Conservation (phyloP, 192 early-diverging fungal genomes). For the Dimargaris verticillata region DNA sequence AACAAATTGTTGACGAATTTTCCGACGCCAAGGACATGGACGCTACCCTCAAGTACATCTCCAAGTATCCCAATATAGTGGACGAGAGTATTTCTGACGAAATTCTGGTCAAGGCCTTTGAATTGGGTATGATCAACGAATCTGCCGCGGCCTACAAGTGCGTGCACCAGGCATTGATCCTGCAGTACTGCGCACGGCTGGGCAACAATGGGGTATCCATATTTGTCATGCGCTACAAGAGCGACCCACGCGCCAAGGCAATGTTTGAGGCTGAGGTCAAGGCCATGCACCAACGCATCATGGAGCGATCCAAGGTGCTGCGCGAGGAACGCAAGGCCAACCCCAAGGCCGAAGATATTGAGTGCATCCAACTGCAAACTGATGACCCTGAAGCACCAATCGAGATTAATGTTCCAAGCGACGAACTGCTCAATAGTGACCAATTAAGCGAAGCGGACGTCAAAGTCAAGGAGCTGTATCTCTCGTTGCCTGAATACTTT, state of each 20-base stretch:
- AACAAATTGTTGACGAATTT: constrained; percentile 31
- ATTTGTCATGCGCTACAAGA: constrained; percentile 58
- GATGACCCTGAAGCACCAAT: constrained; percentile 52
- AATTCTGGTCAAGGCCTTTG: constrained; percentile 74
- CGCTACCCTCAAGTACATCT: constrained; percentile 45
- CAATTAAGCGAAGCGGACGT: constrained; percentile 20
- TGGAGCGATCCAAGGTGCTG: constrained; percentile 50
- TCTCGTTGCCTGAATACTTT: constrained; percentile 47
- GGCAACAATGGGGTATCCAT: constrained; percentile 66
- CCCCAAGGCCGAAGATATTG: constrained; percentile 27
- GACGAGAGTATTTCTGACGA: constrained; percentile 57
- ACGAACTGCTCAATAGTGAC: constrained; percentile 27
- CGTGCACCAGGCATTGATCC: constrained; percentile 63
- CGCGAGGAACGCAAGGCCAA: constrained; percentile 30
- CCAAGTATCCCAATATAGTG: constrained; percentile 49
- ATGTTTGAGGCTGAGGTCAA: constrained; percentile 81
- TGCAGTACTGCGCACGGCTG: constrained; percentile 73
- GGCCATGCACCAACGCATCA: constrained; percentile 66
- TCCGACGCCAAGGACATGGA: constrained; percentile 38
- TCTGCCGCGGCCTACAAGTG: constrained; percentile 46
- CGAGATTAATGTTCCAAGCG: constrained; percentile 44
- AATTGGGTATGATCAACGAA: constrained; percentile 54
- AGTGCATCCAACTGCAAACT: constrained; percentile 56
- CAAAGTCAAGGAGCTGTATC: constrained; percentile 46
- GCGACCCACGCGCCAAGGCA: constrained; percentile 40